A percentile compares a stretch with the other conserved stretches of the same genome.
Evolutionary conservation across 1,284 basidiomycete species (phyloP).

Genomic region (Ustilago crameri): DNA sequence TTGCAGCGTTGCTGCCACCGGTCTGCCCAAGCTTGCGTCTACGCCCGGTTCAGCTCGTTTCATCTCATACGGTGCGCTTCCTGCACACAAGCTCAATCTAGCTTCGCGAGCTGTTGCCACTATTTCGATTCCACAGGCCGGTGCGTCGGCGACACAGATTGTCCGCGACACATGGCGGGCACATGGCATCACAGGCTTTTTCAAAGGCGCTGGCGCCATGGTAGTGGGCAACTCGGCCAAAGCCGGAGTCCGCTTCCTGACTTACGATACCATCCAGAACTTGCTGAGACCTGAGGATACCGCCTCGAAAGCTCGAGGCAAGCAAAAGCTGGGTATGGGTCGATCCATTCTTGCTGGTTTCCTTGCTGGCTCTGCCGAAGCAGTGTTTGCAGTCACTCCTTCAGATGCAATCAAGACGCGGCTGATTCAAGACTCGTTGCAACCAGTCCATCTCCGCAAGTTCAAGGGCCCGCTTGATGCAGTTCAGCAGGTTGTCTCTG

Average conservation of each 20-base stretch:
- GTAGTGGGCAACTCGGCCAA: slow-evolving; percentile 50
- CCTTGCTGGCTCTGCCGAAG: slow-evolving; percentile 91
- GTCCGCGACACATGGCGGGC: slow-evolving; percentile 16
- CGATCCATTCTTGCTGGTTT: slow-evolving; percentile 77
- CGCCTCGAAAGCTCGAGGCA: not conserved
- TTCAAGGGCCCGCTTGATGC: slow-evolving; percentile 25
- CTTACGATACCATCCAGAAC: slow-evolving; percentile 89
- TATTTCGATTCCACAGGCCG: slow-evolving; percentile 1
- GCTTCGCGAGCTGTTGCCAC: not conserved
- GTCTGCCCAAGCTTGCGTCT: slow-evolving; percentile 51
- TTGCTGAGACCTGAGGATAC: slow-evolving; percentile 17
- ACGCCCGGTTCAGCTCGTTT: slow-evolving; percentile 57
- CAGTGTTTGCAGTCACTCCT: slow-evolving; percentile 91
- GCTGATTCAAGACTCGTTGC: slow-evolving; percentile 90
- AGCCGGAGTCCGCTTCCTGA: slow-evolving; percentile 91
- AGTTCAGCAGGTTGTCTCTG: slow-evolving; percentile 13
- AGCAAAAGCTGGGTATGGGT: slow-evolving; percentile 18
- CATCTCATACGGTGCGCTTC: slow-evolving; percentile 59
- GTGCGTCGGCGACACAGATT: slow-evolving; percentile 20
- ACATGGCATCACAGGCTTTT: slow-evolving; percentile 15
- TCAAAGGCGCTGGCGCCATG: slow-evolving; percentile 31
- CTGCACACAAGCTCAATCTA: slow-evolving; percentile 36
- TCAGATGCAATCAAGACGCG: slow-evolving; percentile 99
- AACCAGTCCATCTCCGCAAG: slow-evolving; percentile 79
- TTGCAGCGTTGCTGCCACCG: slow-evolving; percentile 2